Base-by-base conservation (phyloP, 257 asterid genomes). In the Nicotiana sylvestris region DNA sequence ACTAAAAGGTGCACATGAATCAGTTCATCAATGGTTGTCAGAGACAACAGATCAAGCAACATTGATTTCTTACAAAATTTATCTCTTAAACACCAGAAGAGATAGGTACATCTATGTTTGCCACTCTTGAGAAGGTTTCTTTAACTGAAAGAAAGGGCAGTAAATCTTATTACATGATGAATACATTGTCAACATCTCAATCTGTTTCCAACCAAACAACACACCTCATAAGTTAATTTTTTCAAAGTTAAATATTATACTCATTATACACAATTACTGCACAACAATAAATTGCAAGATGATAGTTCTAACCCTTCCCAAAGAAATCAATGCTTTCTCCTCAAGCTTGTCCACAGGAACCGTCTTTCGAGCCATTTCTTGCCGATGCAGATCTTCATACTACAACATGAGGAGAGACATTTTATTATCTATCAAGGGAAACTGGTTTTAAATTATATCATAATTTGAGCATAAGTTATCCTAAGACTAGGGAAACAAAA, bases 311-410 rank as follows among this genome's bases (percentile, higher is more conserved):
- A 94, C 98, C 94, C 98, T 94, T 80, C 98, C 98, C 91, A 96
- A 87, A 51, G 97, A 88, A 86, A 96, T 87, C 86, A 85, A 32
- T 77, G 99, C 95, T 86, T 95, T 95, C 89, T 95, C 99, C 93
- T 93, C 98, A 83, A 96, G 96, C 87, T 88, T 93, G 80, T 93
- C 99, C 85, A 86, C 84, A 51, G 97, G 95, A 39, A 94, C 98
- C 3, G 97, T 92, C 83, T 88, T 92, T 51, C 93, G 91, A 84
- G 97, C 99, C 30, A 86, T 94, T 84, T 92, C 96, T 83, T 94
- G 97, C 35, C 92, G 88, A 83, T 87, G 87, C 29, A 91, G 90
- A 81, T 92, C 97, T 85, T 94, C 99, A 89, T 92, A 96, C 99
- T 96, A 88, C 84, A 78, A 81, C 86, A 91, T 76, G 64, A 76